A percentile compares a stretch with the other conserved stretches of the same genome.
These are phyloP conservation scores for Gryganskiella cystojenkinii DNA, from an alignment of 192 early-diverging fungal genomes.

Conservation along the genomic window DNA sequence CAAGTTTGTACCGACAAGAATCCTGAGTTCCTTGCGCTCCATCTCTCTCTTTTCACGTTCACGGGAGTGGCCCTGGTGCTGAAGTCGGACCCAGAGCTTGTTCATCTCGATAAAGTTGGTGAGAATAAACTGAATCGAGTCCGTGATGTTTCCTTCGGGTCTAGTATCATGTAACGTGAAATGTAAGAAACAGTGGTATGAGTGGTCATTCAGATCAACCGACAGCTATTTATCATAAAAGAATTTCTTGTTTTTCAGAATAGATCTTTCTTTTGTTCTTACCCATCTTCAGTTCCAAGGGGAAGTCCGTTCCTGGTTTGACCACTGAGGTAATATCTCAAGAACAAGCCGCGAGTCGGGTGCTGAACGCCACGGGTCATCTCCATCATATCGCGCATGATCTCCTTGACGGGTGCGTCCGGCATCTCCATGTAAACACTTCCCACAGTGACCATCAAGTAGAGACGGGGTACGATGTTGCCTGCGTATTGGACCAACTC, in stretches of 20 bases:
- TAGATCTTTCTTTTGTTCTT: slow-evolving; percentile 17
- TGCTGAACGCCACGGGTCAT: slow-evolving; percentile 99
- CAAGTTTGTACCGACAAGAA: slow-evolving; percentile 97
- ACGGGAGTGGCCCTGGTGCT: slow-evolving; percentile 93
- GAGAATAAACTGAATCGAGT: slow-evolving; percentile 96
- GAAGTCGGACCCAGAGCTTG: slow-evolving; percentile 99
- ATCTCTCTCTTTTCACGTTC: slow-evolving; percentile 96
- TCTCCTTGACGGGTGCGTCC: slow-evolving; percentile 92
- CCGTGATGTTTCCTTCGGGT: slow-evolving; percentile 85
- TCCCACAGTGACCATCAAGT: slow-evolving; percentile 99
- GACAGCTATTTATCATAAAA: neutral
- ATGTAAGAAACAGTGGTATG: neutral
- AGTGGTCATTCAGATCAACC: neutral
- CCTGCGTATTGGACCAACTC: slow-evolving; percentile 99
- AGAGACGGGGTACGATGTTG: slow-evolving; percentile 98
- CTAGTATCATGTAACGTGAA: slow-evolving; percentile 53
- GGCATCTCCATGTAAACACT: slow-evolving; percentile 95
- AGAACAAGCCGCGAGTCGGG: slow-evolving; percentile 95
- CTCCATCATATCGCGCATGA: slow-evolving; percentile 99
- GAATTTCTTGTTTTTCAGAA: neutral
- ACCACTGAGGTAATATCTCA: slow-evolving; percentile 94
- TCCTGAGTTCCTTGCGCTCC: slow-evolving; percentile 94
- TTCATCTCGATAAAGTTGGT: slow-evolving; percentile 99
- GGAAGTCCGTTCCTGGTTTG: slow-evolving; percentile 98
- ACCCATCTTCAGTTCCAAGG: slow-evolving; percentile 69